Percentiles rank a stretch among this genome's conserved stretches.
Evolutionary conservation across 2,329 filamentous ascomycete genomes (phyloP).

Genomic region (Pestalotiopsis sp.): DNA sequence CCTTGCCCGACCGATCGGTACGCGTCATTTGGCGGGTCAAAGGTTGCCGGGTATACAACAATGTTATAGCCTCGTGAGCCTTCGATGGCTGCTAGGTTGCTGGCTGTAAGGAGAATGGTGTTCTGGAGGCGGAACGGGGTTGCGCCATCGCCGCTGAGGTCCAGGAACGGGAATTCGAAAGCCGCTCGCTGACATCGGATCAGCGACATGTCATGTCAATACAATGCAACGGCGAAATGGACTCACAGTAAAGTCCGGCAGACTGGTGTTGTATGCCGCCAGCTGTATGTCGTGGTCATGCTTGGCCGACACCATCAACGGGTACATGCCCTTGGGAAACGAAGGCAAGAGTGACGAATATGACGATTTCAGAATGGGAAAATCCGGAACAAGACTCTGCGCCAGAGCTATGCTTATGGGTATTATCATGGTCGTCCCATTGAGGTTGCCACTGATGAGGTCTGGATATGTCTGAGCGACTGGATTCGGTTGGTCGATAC

Average conservation of each 20-base stretch:
- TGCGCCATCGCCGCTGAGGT: slow-evolving; percentile 50
- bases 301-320: slow-evolving; percentile 51
- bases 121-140: slow-evolving; percentile 55
- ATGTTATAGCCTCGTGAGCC: slow-evolving; percentile 51
- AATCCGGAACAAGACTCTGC: slow-evolving; percentile 51
- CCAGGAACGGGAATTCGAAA: slow-evolving; percentile 59
- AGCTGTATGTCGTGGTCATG: slow-evolving; percentile 55
- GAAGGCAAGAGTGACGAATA: slow-evolving; percentile 48
- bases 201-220: neutral
- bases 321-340: slow-evolving; percentile 55
- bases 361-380: slow-evolving; percentile 51
- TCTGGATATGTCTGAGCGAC: slow-evolving; percentile 48
- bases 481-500: slow-evolving; percentile 45
- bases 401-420: slow-evolving; percentile 52
- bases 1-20: slow-evolving; percentile 35
- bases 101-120: slow-evolving; percentile 47
- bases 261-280: slow-evolving; percentile 37
- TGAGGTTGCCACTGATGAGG: slow-evolving; percentile 54
- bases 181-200: slow-evolving; percentile 44
- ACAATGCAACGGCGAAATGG: neutral
- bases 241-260: slow-evolving; percentile 52
- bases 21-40: slow-evolving; percentile 52
- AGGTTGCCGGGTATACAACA: slow-evolving; percentile 40
- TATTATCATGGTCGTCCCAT: slow-evolving; percentile 54
- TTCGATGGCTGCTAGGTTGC: slow-evolving; percentile 43